Evolutionary conservation across 441 rosid genomes (phyloP), one percentile per base, ranked within the genome.

Genomic region (Cnidoscolus chayamansa): DNA sequence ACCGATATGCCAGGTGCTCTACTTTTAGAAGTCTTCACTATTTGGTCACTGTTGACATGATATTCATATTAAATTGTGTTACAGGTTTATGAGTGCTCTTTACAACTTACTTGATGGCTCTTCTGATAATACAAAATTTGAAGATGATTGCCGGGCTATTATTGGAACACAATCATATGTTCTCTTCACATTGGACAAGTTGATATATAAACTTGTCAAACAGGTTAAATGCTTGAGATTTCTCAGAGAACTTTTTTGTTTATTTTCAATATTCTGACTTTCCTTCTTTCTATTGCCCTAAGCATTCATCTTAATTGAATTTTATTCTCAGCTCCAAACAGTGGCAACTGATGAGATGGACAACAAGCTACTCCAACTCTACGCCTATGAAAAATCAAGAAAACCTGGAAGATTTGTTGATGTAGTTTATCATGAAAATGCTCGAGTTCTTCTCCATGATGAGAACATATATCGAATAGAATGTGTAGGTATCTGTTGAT

Each of bases 101-200:
- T 94, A 92, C 88, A 94, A 84, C 82, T 83, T 96, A 63, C 93
- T 96, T 20, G 97, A 93, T 81, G 99, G 99, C 56, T 88, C 97
- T 70, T 93, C 97, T 68, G 98, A 93, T 78, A 96, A 90, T 80
- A 79, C 94, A 0, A 96, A 92, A 83, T 96, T 93, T 70, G 99
- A 96, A 88, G 98, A 93, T 73, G 99, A 93, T 30, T 93, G 99
- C 73, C 92, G 97, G 50, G 90, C 96, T 81, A 90, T 92, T 60
- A 88, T 96, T 70, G 98, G 99, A 71, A 93, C 97, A 1, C 99
- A 93, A 76, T 96, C 99, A 45, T 96, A 96, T 73, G 82, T 96
- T 58, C 87, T 96, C 19, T 96, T 96, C 83, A 93, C 99, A 61
- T 81, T 96, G 84, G 98, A 96, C 83, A 96, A 96, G 81, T 85